Evolutionary conservation across 345 rosid genomes (phyloP), one percentile per base, ranked within the genome.

Genomic region (Reutealis trisperma): DNA sequence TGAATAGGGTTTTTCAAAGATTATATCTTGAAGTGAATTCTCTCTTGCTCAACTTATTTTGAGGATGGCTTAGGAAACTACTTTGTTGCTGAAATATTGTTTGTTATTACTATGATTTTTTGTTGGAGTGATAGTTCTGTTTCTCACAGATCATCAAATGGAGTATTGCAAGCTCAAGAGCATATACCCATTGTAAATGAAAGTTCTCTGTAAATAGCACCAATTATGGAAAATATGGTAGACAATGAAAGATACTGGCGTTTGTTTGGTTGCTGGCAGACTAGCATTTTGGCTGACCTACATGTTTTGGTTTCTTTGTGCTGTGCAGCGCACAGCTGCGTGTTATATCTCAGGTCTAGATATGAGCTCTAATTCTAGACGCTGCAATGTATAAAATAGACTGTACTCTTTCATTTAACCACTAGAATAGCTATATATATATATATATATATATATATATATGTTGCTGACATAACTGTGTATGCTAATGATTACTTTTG

Each of bases 131-230:
- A 42, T 41, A 21, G 8, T 19, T 42, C 34, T n/a, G 25, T 41
- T 15, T 37, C 57, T 61, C 32, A 75, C 83, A 70, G 78, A 24
- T 55, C 64, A 47, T 70, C 63, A 51, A 51, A 73, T 62, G 66
- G 42, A 57, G 64, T 61, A 60, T 27, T 52, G 64, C 45, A 32
- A 19, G 64, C 24, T 4, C 63, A 57, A 37, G 63, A 21, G 21
- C 25, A 18, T 37, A 7, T 10, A 37, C 2, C 19, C 0, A 27
- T 11, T 71, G 60, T 21, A 71, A 71, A 57, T 55, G 49, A 32
- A 47, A 21, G 51, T 42, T 21, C 11, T 57, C 30, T 21, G 63
- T n/a, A 57, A 55, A 13, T 71, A 21, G 24, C 25, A 37, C 15
- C 69, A 19, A 19, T 19, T 37, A 1, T 63, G 67, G 67, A 65